phyloP scores from a whole-genome alignment of 352 stramenopile species.

The Thraustochytrium sp. region DNA sequence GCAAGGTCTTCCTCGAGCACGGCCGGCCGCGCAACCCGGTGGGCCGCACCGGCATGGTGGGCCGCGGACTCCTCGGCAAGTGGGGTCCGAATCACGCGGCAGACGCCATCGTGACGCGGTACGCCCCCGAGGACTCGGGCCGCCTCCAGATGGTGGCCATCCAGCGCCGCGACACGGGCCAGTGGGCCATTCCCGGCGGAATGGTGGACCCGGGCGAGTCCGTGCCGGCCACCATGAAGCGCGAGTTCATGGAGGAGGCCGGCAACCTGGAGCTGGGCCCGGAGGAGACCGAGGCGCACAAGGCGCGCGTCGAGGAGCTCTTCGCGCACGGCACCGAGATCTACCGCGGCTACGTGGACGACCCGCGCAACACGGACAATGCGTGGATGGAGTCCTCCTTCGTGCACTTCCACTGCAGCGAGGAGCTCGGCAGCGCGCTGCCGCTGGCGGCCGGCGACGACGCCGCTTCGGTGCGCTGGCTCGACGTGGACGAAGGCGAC shows the following conservation, averaged over 20 bases:
- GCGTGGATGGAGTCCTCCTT: slow-evolving; percentile 34
- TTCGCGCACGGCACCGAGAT: slow-evolving; percentile 32
- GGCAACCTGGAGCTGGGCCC: not conserved
- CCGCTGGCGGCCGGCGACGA: slow-evolving; percentile 5
- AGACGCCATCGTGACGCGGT: slow-evolving; percentile 27
- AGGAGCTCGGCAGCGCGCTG: not conserved
- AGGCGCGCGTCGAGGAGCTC: not conserved
- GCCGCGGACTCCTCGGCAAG: slow-evolving; percentile 23
- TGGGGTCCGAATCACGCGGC: slow-evolving; percentile 34
- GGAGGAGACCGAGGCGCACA: not conserved
- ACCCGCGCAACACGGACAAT: slow-evolving; percentile 38
- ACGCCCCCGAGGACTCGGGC: not conserved
- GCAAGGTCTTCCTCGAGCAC: not conserved
- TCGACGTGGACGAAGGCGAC: slow-evolving; percentile 13
- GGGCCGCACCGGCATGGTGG: slow-evolving; percentile 27
- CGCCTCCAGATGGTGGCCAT: slow-evolving; percentile 34
- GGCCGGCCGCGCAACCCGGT: slow-evolving; percentile 9
- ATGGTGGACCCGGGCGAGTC: slow-evolving; percentile 38
- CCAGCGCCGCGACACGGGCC: slow-evolving; percentile 2
- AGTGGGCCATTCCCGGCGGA: slow-evolving; percentile 16
- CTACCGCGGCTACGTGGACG: slow-evolving; percentile 32
- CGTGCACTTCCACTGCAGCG: slow-evolving; percentile 30
- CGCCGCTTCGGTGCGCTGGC: slow-evolving; percentile 1
- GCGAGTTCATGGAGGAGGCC: slow-evolving; percentile 36
- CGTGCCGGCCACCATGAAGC: slow-evolving; percentile 24